Evolutionary conservation across 352 stramenopile species (phyloP).

Genomic region (Elongisporangium senticosum): DNA sequence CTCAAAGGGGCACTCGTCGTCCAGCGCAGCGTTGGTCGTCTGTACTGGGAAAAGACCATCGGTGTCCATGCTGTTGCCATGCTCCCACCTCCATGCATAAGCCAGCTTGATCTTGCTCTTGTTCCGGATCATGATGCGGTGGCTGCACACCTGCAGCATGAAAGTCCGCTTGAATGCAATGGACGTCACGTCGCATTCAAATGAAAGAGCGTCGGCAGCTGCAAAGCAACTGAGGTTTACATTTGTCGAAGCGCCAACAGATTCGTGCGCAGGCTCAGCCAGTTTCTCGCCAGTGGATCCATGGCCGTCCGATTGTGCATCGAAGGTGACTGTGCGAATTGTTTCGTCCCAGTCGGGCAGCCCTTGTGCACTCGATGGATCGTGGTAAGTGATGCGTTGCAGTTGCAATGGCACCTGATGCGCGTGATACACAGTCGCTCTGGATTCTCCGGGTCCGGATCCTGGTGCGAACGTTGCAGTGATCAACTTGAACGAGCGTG

Average conservation of each 20-base stretch:
- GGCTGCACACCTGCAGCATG: constrained; percentile 82
- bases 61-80: constrained; percentile 1
- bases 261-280: constrained; percentile 43
- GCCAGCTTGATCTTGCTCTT: constrained; percentile 60
- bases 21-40: constrained; percentile 6
- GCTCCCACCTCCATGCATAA: constrained; percentile 57
- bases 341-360: constrained; percentile 76
- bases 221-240: constrained; percentile 61
- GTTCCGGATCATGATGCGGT: constrained; percentile 67
- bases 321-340: constrained; percentile 56
- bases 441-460: constrained; percentile 5
- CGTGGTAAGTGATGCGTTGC: constrained; percentile 55
- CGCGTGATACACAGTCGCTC: constrained; percentile 26
- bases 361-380: constrained; percentile 7
- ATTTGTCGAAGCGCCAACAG: constrained; percentile 21
- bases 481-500: constrained; percentile 64
- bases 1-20: constrained; percentile 82
- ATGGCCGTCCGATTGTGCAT: constrained; percentile 5
- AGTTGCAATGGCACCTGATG: constrained; percentile 34
- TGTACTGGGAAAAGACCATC: constrained; percentile 2
- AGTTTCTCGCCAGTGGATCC: constrained; percentile 16
- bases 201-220: constrained; percentile 49
- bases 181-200: constrained; percentile 48
- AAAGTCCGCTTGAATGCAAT: constrained; percentile 81
- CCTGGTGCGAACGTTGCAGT: constrained; percentile 58